A percentile compares a stretch with the other conserved stretches of the same genome.
Evolutionary conservation across 805 yeast genomes (phyloP).

Genomic region (Nakazawaea ishiwadae): DNA sequence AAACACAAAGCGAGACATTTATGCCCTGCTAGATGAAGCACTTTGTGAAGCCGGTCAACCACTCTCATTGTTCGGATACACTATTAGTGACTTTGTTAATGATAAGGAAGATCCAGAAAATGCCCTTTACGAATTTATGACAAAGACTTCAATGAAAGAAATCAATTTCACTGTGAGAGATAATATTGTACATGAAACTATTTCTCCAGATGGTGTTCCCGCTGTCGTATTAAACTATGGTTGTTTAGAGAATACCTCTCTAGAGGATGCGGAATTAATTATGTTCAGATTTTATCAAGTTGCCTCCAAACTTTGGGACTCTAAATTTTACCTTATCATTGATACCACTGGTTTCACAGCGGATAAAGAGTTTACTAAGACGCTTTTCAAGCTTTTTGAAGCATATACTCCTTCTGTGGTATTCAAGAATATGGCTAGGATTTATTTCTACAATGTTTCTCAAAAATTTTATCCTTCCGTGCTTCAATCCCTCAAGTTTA

Average conservation of each 20-base stretch:
- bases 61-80: conserved; percentile 46
- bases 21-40: conserved; percentile 40
- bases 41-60: conserved; percentile 57
- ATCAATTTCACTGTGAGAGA: conserved; percentile 37
- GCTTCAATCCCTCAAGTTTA: background rate
- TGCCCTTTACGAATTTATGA: conserved; percentile 69
- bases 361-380: conserved; percentile 16
- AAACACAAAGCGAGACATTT: conserved; percentile 21
- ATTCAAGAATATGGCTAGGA: conserved; percentile 45
- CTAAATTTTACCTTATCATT: conserved; percentile 53
- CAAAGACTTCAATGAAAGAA: conserved; percentile 54
- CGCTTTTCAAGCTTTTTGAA: conserved; percentile 32
- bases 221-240: conserved; percentile 49
- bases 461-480: conserved; percentile 14
- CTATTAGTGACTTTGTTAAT: conserved; percentile 49
- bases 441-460: conserved; percentile 50
- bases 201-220: conserved; percentile 71
- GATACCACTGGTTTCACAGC: conserved; percentile 65
- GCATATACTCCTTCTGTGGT: conserved; percentile 48
- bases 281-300: conserved; percentile 59
- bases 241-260: conserved; percentile 29
- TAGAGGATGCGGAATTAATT: conserved; percentile 42
- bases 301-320: conserved; percentile 67
- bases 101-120: conserved; percentile 42
- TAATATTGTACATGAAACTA: conserved; percentile 55